Conservation (phyloP, 495 filamentous ascomycete genomes). For the Thermochaetoides thermophila region DNA sequence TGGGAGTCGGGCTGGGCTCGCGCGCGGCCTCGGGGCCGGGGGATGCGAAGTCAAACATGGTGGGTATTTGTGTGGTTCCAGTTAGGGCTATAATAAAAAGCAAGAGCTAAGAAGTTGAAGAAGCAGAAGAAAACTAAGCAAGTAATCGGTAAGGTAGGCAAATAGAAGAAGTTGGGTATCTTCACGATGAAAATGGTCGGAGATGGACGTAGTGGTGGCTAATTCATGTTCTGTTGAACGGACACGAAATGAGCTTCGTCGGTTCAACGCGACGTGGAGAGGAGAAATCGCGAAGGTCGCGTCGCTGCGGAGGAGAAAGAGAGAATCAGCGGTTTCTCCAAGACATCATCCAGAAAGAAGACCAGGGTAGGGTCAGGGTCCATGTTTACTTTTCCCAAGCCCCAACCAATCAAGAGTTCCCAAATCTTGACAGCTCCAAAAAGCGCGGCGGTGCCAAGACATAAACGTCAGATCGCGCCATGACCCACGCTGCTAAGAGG, state of each 20-base stretch:
- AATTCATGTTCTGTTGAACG: no score
- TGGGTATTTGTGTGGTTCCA: neutral
- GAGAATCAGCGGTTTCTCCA: conserved; percentile 1
- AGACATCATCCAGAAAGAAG: neutral
- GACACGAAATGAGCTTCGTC: no score
- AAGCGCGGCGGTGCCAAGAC: neutral
- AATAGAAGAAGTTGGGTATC: no score
- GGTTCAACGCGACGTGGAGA: conserved; percentile 4
- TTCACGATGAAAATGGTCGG: no score
- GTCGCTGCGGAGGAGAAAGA: neutral
- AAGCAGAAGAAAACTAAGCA: neutral
- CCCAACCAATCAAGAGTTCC: conserved; percentile 7
- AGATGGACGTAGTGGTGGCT: no score
- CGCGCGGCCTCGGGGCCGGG: neutral
- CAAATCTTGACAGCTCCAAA: neutral
- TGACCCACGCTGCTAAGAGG: neutral
- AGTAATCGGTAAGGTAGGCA: conserved; percentile 1
- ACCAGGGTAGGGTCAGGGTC: neutral
- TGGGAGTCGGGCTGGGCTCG: neutral
- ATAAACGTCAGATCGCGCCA: neutral
- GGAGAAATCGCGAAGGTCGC: conserved; percentile 9
- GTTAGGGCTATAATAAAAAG: no score
- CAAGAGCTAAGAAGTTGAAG: neutral
- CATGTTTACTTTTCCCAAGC: conserved; percentile 19
- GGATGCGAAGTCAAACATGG: conserved; percentile 3